These are phyloP conservation scores for Diplodia sapinea DNA, from an alignment of 2,329 filamentous ascomycete genomes.

Conservation along the genomic window DNA sequence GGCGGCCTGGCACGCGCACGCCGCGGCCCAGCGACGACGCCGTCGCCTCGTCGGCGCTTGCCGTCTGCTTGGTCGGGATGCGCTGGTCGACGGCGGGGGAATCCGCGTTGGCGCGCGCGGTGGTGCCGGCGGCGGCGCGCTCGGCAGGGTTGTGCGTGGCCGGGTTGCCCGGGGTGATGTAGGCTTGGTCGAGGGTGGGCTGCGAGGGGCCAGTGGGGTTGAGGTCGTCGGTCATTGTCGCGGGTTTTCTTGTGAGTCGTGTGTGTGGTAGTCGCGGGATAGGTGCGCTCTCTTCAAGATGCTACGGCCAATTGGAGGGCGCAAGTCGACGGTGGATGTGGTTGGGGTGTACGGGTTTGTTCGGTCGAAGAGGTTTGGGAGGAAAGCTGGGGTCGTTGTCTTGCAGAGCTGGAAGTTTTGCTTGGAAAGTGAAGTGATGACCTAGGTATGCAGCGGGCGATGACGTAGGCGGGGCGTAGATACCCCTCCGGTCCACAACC, in stretches of 20 bases:
- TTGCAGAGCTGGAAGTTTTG: background rate
- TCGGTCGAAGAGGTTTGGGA: too few relatives aligned
- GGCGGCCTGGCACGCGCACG: conserved; percentile 46
- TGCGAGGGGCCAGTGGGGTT: conserved; percentile 47
- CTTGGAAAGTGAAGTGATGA: conserved; percentile 7
- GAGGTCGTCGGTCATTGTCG: conserved; percentile 47
- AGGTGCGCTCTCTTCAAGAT: background rate
- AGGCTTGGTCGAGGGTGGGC: conserved; percentile 52
- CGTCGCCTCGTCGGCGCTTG: conserved; percentile 42
- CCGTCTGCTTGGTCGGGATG: conserved; percentile 47
- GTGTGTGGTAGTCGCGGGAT: background rate
- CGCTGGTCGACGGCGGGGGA: conserved; percentile 44
- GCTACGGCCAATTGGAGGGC: background rate
- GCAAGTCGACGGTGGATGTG: background rate
- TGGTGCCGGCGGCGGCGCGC: conserved; percentile 40
- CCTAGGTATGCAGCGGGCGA: background rate
- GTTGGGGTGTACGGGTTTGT: background rate
- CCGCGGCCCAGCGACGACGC: conserved; percentile 50
- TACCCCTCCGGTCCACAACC: conserved; percentile 3
- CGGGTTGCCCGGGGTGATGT: conserved; percentile 55
- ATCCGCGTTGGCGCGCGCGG: conserved; percentile 43
- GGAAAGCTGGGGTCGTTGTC: background rate
- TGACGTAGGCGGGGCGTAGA: conserved; percentile 31
- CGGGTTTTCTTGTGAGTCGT: conserved; percentile 2
- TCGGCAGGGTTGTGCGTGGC: conserved; percentile 52